A percentile compares a stretch with the other conserved stretches of the same genome.
These are phyloP conservation scores for Novymonas esmeraldas DNA, from an alignment of 208 protist species.

Conservation along the genomic window DNA sequence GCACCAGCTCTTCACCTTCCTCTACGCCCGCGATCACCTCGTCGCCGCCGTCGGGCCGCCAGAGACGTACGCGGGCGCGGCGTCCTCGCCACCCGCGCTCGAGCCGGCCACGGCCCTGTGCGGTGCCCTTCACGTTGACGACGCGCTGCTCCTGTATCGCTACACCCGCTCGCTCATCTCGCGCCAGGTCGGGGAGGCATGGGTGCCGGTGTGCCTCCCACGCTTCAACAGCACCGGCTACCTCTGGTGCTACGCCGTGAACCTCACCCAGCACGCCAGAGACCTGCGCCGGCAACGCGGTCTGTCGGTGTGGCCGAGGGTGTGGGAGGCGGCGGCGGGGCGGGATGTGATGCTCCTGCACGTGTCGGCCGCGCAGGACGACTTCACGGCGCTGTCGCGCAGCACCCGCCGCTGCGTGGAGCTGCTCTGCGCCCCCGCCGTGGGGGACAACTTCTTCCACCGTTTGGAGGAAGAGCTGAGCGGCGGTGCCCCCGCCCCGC, in stretches of 20 bases:
- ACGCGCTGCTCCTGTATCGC: slow-evolving; percentile 64
- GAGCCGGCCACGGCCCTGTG: slow-evolving; percentile 15
- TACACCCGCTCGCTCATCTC: slow-evolving; percentile 50
- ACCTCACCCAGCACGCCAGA: slow-evolving; percentile 25
- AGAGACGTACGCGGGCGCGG: slow-evolving; percentile 19
- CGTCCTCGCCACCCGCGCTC: slow-evolving; percentile 8
- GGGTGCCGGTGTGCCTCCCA: slow-evolving; percentile 79
- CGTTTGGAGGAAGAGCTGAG: slow-evolving; percentile 28
- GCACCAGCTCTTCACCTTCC: slow-evolving; percentile 50
- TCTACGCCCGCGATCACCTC: slow-evolving; percentile 24
- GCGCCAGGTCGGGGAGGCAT: slow-evolving; percentile 64
- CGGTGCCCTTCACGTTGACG: slow-evolving; percentile 46
- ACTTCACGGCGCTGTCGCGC: slow-evolving; percentile 33
- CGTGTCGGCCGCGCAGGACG: slow-evolving; percentile 40
- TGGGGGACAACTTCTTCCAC: slow-evolving; percentile 25
- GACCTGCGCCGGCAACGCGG: slow-evolving; percentile 18
- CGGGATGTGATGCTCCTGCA: slow-evolving; percentile 52
- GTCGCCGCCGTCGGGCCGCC: slow-evolving; percentile 29
- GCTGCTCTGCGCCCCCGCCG: slow-evolving; percentile 22
- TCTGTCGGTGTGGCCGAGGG: slow-evolving; percentile 13
- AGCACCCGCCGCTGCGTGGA: slow-evolving; percentile 16
- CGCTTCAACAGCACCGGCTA: slow-evolving; percentile 76
- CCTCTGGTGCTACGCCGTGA: slow-evolving; percentile 75
- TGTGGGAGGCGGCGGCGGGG: slow-evolving; percentile 21
- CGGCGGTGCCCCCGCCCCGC: slow-evolving; percentile 18